Base-by-base conservation (phyloP, 2,329 filamentous ascomycete genomes). In the Parascedosporium putredinis region DNA sequence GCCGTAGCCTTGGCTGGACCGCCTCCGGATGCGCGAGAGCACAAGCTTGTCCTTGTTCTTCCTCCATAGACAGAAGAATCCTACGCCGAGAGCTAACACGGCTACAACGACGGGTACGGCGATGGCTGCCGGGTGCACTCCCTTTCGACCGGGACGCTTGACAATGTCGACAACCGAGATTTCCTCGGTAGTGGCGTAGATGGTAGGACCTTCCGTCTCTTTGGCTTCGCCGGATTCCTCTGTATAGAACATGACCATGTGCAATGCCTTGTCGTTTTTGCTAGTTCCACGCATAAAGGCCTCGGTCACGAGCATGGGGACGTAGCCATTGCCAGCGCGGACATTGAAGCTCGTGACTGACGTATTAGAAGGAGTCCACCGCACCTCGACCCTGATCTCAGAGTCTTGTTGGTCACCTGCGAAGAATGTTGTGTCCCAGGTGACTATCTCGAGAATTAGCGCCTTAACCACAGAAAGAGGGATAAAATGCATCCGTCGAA, bases 361-460 rank as follows among this genome's bases (percentile, higher is more conserved):
- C 5, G 16, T 27, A 8, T 40, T 44, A 12, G 45, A 51, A 6
- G 49, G 49, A 8, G 44, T 18, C 52, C 55, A 55, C 8, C 51
- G 31, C 34, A 54, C 54, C 23, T 57, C 45, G 42, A 65, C 27
- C 6, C 52, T 34, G 34, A 62, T 40, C 5, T 49, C 51, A 2
- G 53, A 51, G 46, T 52, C 49, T 16, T 54, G 51, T 34, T 56
- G 20, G n/a, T 40, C 36, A n/a, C 18, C 47, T 23, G 54, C 51
- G 50, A 66, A 64, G 49, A 54, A 56, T 5, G 42, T 33, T 0
- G 55, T 53, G 14, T 61, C 57, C 64, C 65, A 65, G 16, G 64
- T 65, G 43, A 67, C 64, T 66, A 47, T 5, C 18, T 24, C 16
- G 24, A 20, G 48, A 45, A 36, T 31, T 31, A 24, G 38, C n/a